Evolutionary conservation across 306 rosid genomes (phyloP).

Genomic region (Vicia sativa): DNA sequence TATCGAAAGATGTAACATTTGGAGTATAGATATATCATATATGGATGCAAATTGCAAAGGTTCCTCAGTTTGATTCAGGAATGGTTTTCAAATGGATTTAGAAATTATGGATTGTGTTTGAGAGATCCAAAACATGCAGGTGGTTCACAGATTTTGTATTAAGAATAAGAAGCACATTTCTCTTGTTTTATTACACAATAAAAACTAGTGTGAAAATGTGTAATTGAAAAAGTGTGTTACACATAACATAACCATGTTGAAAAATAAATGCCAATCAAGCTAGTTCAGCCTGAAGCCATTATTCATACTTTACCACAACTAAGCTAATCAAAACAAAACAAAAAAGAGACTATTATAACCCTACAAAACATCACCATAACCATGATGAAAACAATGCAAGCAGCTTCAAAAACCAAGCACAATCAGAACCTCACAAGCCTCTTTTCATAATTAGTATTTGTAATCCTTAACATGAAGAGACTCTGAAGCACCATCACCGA

Average conservation of each 20-base stretch:
- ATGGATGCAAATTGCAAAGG: too few species aligned
- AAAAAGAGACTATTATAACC: slow-evolving; percentile 14
- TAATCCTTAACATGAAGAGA: slow-evolving; percentile 78
- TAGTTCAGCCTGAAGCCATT: slow-evolving; percentile 34
- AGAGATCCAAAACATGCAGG: too few species aligned
- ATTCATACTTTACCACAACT: slow-evolving; percentile 32
- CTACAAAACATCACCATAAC: slow-evolving; percentile 33
- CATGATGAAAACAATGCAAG: slow-evolving; percentile 12
- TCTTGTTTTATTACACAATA: slow-evolving; percentile 17
- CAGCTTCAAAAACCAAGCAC: slow-evolving; percentile 31
- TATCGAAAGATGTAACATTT: too few species aligned
- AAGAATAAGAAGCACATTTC: slow-evolving; percentile 9
- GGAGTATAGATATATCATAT: too few species aligned
- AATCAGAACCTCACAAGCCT: slow-evolving; percentile 1
- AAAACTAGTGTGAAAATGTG: slow-evolving; percentile 13
- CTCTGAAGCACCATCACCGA: slow-evolving; percentile 71
- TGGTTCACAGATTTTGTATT: not conserved
- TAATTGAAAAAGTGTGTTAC: not conserved
- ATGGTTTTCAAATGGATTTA: too few species aligned
- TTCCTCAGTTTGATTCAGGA: too few species aligned
- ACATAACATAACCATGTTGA: slow-evolving; percentile 6
- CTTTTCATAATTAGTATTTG: slow-evolving; percentile 39
- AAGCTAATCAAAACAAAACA: not conserved
- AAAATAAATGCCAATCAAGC: slow-evolving; percentile 30
- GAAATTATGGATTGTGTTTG: too few species aligned